A percentile compares a stretch with the other conserved stretches of the same genome.
Evolutionary conservation across 2,329 filamentous ascomycete genomes (phyloP).

Genomic region (Epichloe hybrida): DNA sequence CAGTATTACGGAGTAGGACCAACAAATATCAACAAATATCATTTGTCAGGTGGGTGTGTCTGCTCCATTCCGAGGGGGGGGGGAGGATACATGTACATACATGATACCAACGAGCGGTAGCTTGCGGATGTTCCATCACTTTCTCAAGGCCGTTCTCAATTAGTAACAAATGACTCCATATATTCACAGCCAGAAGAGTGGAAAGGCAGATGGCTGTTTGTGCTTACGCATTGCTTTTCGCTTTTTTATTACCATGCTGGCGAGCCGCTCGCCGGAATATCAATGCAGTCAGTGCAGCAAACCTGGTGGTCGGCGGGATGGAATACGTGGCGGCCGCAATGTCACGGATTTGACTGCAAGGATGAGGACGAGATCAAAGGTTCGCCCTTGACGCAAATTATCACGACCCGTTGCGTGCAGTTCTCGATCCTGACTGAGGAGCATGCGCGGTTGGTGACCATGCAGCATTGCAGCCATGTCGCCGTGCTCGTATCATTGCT

Average conservation of each 20-base stretch:
- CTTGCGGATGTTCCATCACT: too few species aligned
- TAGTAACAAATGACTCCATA: too few species aligned
- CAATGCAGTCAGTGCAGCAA: neutral
- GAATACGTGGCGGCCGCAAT: neutral
- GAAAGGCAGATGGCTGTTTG: too few species aligned
- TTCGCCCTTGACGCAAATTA: neutral
- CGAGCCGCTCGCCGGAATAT: neutral
- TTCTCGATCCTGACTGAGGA: neutral
- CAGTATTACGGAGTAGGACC: neutral
- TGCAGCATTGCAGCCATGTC: too few species aligned
- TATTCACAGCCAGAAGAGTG: too few species aligned
- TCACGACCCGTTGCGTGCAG: neutral
- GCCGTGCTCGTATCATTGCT: too few species aligned
- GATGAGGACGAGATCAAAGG: neutral
- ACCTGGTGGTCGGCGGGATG: neutral
- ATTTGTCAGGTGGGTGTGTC: too few species aligned
- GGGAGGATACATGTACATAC: too few species aligned
- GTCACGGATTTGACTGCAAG: neutral
- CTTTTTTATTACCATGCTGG: neutral
- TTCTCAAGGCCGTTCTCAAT: too few species aligned
- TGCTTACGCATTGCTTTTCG: too few species aligned
- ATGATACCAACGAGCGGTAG: too few species aligned
- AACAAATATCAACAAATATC: neutral
- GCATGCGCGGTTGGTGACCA: neutral
- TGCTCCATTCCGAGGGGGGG: too few species aligned